Evolutionary conservation across 352 stramenopile genomes (phyloP).

Genomic region (Halophytophthora batemanensis): DNA sequence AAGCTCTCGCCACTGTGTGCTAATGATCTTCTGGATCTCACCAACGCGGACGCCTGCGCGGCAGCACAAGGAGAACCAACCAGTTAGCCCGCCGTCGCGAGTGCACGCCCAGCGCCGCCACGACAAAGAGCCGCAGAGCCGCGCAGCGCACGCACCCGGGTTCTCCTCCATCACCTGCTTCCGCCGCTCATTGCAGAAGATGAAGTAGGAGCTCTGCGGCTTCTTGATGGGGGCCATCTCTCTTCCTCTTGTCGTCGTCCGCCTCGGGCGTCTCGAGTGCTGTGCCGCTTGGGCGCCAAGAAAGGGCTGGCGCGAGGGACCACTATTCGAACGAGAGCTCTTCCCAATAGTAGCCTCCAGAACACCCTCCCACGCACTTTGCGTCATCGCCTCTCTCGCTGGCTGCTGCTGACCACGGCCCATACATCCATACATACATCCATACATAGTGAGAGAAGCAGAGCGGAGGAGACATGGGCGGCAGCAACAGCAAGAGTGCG

Average conservation of each 20-base stretch:
- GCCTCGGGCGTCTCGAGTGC: no score
- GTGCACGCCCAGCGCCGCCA: background rate
- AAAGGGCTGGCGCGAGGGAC: no score
- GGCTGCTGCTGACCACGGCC: background rate
- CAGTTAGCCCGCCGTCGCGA: no score
- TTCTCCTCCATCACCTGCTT: constrained; percentile 65
- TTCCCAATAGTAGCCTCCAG: background rate
- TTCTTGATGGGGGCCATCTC: constrained; percentile 73
- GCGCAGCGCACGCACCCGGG: constrained; percentile 29
- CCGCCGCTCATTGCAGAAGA: constrained; percentile 79
- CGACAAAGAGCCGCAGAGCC: constrained; percentile 2
- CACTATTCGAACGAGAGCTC: no score
- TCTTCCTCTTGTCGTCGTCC: constrained; percentile 10
- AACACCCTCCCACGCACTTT: no score
- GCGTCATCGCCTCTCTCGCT: background rate
- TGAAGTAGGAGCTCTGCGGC: constrained; percentile 82
- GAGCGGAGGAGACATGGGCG: constrained; percentile 35
- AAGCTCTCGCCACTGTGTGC: constrained; percentile 87
- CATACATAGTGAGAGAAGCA: background rate
- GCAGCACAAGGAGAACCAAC: background rate
- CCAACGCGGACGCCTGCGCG: constrained; percentile 47
- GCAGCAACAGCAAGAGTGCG: constrained; percentile 52
- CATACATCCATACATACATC: constrained; percentile 1
- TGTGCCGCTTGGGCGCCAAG: background rate
- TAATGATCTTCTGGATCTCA: constrained; percentile 89